Evolutionary conservation across 768 basidiomycete genomes (phyloP).

Genomic region (Trametes gibbosa): DNA sequence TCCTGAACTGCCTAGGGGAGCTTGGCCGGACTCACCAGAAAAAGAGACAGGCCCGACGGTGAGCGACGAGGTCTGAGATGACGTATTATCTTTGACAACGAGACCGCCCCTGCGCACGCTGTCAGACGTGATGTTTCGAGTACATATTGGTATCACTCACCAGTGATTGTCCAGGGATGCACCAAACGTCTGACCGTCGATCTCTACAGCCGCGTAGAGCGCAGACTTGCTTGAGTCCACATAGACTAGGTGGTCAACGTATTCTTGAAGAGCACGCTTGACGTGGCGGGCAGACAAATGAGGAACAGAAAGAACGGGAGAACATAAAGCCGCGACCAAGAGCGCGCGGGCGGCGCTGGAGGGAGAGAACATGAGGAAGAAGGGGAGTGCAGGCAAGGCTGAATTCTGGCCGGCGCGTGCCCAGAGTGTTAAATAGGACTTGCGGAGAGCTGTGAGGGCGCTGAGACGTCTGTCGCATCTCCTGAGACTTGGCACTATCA

Average conservation of each 20-base stretch:
- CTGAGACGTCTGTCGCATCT: not conserved
- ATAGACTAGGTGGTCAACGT: conserved; percentile 12
- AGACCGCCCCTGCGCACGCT: conserved; percentile 3
- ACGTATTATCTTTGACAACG: not conserved
- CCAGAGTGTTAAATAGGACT: conserved; percentile 6
- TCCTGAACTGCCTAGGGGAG: not conserved
- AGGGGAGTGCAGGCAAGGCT: conserved; percentile 15
- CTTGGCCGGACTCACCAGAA: not conserved
- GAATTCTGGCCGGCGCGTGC: not conserved
- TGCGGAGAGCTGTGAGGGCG: conserved; percentile 5
- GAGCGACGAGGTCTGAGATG: not conserved
- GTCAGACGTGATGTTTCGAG: not conserved
- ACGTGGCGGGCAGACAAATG: not conserved
- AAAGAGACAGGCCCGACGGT: not conserved
- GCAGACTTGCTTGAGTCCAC: conserved; percentile 6
- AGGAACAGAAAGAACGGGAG: conserved; percentile 12
- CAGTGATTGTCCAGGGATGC: conserved; percentile 14
- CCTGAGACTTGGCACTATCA: not conserved
- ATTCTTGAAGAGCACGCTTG: conserved; percentile 5
- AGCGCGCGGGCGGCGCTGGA: conserved; percentile 16
- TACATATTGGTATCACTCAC: not conserved
- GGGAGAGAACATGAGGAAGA: conserved; percentile 14
- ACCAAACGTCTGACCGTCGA: conserved; percentile 2
- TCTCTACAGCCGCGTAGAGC: conserved; percentile 8
- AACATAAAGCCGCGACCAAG: conserved; percentile 10